Conservation (phyloP, 2,329 filamentous ascomycete genomes). For the Cladosporium oxysporum region DNA sequence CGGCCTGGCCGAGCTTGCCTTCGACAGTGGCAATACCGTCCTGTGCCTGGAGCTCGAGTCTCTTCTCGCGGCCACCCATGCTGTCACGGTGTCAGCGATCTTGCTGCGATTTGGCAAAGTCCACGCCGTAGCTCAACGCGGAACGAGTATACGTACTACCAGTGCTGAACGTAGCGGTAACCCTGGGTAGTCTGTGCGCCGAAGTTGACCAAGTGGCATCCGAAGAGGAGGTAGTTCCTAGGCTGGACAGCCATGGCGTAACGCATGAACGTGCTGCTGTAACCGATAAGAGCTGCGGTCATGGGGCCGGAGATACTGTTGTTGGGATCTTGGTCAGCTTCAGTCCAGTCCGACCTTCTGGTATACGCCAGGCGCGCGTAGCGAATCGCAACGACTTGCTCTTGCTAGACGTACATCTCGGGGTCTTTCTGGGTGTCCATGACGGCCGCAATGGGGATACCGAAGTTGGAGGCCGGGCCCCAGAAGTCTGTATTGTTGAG, state of each 20-base stretch:
- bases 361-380: not conserved
- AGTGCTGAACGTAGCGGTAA: constrained; percentile 64
- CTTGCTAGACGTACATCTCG: constrained; percentile 46
- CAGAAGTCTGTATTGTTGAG: constrained; percentile 52
- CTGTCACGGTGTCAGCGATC: constrained; percentile 10
- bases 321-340: constrained; percentile 14
- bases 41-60: constrained; percentile 41
- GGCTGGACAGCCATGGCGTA: constrained; percentile 65
- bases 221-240: constrained; percentile 68
- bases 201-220: constrained; percentile 67
- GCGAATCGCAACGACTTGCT: not conserved
- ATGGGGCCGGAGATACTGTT: constrained; percentile 65
- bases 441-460: constrained; percentile 55
- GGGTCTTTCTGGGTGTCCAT: constrained; percentile 57
- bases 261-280: constrained; percentile 67
- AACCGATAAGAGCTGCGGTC: constrained; percentile 62
- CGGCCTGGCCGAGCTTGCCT: constrained; percentile 33
- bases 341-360: not conserved
- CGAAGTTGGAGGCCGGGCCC: constrained; percentile 55
- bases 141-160: constrained; percentile 43
- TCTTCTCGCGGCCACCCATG: constrained; percentile 48
- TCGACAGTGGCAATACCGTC: constrained; percentile 35
- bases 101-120: not conserved
- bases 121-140: not conserved
- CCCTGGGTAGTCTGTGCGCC: constrained; percentile 61